Conservation (phyloP, 352 stramenopile species). For the Phytophthora tentaculata region DNA sequence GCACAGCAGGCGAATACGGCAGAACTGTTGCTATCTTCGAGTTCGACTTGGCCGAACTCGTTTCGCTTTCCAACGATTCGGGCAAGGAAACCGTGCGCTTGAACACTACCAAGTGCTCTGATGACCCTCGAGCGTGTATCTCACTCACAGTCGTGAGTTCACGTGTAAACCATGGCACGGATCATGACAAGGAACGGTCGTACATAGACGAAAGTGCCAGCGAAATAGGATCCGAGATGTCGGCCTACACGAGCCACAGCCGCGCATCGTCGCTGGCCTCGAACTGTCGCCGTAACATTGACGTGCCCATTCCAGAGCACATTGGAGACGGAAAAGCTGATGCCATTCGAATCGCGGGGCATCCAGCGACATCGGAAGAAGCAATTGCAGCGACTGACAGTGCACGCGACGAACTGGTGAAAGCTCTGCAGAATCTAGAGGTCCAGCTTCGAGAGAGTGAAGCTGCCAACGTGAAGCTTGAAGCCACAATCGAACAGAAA, state of each 20-base stretch:
- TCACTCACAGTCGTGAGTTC: conserved; percentile 67
- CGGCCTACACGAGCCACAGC: conserved; percentile 62
- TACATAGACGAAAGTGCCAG: conserved; percentile 59
- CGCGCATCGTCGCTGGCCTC: conserved; percentile 51
- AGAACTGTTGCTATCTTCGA: conserved; percentile 69
- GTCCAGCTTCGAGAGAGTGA: conserved; percentile 61
- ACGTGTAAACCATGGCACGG: conserved; percentile 36
- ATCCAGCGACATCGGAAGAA: conserved; percentile 24
- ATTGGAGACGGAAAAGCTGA: conserved; percentile 21
- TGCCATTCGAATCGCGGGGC: conserved; percentile 27
- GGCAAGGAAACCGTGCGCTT: conserved; percentile 71
- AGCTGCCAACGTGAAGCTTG: conserved; percentile 58
- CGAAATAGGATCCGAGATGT: conserved; percentile 55
- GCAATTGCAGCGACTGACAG: conserved; percentile 19
- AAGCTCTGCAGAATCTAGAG: conserved; percentile 57
- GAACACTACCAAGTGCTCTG: conserved; percentile 55
- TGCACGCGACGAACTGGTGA: conserved; percentile 47
- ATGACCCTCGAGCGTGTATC: conserved; percentile 65
- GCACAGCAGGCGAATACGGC: conserved; percentile 44
- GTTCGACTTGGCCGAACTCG: conserved; percentile 71
- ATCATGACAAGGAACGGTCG: conserved; percentile 48
- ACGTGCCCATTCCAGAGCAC: conserved; percentile 21
- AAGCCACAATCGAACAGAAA: conserved; percentile 55
- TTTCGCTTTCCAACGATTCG: conserved; percentile 65
- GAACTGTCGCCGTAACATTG: conserved; percentile 22